Base-by-base conservation (phyloP, 1,284 basidiomycete genomes). In the Cutaneotrichosporon daszewskae region DNA sequence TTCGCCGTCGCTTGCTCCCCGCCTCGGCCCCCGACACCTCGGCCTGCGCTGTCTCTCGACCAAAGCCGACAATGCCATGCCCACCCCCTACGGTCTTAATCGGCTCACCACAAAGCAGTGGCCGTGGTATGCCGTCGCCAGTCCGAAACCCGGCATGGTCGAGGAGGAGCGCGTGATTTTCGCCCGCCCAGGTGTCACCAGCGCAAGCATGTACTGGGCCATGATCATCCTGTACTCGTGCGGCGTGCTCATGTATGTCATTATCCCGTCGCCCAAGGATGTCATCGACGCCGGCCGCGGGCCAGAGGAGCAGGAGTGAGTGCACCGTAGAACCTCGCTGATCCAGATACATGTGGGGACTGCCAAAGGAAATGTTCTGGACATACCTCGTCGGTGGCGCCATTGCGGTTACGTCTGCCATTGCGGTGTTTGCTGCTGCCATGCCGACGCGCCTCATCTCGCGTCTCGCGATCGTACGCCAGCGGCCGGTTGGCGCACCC, bases 91-190 rank as follows among this genome's bases (percentile, higher is more conserved):
- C n/a, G n/a, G n/a, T n/a, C n/a, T n/a, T n/a, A n/a, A n/a, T n/a
- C 28, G 13, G 32, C 34, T 52, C 22, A 24, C 40, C 10, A 23
- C 22, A 10, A 5, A n/a, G 18, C 32, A 49, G 37, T 54, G 52
- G 52, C 52, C 52, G 22, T 54, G 52, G 52, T 23, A 32, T 22
- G 35, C 22, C 14, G 39, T 54, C 24, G 22, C 27, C 19, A 37
- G 41, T 14, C 43, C 50, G 14, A 19, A 32, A 22, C 22, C 23
- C 3, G 43, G 33, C 11, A 22, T 23, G 14, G 33, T 32, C 25
- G 48, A 50, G 43, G 40, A 32, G 12, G 52, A 54, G 47, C 47
- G 48, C 24, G 52, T 54, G 25, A 54, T 54, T 40, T 54, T 45
- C 33, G 20, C 52, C 17, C 52, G 52, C 4, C 47, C 45, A 9